These are phyloP conservation scores for Apiospora phragmitis DNA, from an alignment of 2,329 filamentous ascomycete species.

Conservation along the genomic window DNA sequence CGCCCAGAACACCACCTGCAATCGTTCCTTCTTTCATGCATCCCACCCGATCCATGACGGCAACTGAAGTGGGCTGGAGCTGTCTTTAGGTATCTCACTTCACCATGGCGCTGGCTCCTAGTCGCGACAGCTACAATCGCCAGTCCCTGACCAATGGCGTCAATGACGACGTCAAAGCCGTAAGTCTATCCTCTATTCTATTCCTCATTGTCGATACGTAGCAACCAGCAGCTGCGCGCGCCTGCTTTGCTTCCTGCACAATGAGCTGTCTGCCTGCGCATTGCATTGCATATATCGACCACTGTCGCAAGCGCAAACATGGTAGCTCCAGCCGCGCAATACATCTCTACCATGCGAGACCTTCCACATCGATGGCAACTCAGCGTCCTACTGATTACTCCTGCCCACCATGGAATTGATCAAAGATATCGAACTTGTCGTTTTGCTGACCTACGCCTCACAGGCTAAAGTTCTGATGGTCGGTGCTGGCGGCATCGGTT, in stretches of 20 bases:
- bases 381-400: neutral
- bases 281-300: conserved; percentile 2
- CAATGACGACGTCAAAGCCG: conserved; percentile 68
- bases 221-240: neutral
- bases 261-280: conserved; percentile 13
- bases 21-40: conserved; percentile 7
- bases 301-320: conserved; percentile 9
- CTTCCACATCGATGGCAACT: neutral
- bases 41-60: conserved; percentile 4
- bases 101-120: conserved; percentile 11
- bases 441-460: conserved; percentile 34
- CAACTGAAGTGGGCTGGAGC: conserved; percentile 8
- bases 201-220: neutral
- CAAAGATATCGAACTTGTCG: conserved; percentile 10
- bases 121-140: conserved; percentile 56
- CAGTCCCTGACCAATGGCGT: conserved; percentile 68
- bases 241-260: conserved; percentile 2
- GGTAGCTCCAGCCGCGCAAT: neutral
- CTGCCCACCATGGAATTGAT: conserved; percentile 17
- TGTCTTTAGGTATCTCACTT: conserved; percentile 2
- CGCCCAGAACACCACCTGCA: neutral
- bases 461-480: conserved; percentile 91
- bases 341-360: neutral
- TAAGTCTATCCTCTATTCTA: conserved; percentile 35
- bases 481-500: conserved; percentile 94